Conservation (phyloP, 148 eudicot species). For the Spergularia bocconei region DNA sequence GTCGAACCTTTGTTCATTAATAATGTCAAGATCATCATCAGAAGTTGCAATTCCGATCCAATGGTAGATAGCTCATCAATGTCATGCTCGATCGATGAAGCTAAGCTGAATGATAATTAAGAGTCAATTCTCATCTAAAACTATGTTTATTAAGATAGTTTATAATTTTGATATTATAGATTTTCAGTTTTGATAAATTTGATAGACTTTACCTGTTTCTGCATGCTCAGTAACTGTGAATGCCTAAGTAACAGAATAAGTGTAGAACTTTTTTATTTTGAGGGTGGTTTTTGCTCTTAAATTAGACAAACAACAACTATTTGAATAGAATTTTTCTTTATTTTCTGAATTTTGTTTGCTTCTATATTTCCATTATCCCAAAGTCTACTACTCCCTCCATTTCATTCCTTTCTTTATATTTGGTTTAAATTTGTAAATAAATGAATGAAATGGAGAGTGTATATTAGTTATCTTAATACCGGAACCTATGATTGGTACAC, state of each 20-base stretch:
- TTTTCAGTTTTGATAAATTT: constrained; percentile 18
- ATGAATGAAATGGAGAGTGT: too few species aligned
- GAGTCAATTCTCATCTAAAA: neutral
- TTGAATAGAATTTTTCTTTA: too few species aligned
- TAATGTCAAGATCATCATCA: constrained; percentile 2
- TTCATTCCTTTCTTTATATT: too few species aligned
- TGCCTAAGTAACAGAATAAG: constrained; percentile 3
- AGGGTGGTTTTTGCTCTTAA: neutral
- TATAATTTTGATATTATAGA: neutral
- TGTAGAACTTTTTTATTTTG: neutral
- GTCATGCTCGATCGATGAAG: neutral
- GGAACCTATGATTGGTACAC: too few species aligned
- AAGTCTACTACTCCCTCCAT: too few species aligned
- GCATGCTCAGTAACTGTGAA: constrained; percentile 20
- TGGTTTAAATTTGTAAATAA: too few species aligned
- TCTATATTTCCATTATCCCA: too few species aligned
- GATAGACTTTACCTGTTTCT: constrained; percentile 8
- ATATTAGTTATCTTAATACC: too few species aligned
- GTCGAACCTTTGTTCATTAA: constrained; percentile 1
- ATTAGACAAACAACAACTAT: too few species aligned
- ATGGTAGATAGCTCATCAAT: constrained; percentile 13
- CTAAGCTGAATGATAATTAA: neutral
- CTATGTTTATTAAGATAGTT: neutral
- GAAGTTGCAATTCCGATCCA: neutral
- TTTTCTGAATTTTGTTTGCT: too few species aligned